Evolutionary conservation across 2,329 filamentous ascomycete genomes (phyloP).

Genomic region (Calonectria fujianensis): DNA sequence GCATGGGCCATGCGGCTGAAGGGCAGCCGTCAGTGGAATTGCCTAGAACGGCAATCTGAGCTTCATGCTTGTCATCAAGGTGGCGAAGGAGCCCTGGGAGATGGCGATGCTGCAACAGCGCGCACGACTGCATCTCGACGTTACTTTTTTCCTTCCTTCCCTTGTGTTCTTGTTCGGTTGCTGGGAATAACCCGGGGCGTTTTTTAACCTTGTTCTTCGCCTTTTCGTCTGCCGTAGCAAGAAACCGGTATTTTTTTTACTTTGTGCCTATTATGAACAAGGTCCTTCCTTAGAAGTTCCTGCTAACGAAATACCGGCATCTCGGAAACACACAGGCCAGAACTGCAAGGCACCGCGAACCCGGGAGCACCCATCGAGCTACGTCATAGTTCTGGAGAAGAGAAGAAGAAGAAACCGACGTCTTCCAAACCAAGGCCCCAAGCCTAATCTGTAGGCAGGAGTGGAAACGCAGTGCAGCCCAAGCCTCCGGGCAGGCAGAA

Average conservation of each 20-base stretch:
- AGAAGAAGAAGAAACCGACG: neutral
- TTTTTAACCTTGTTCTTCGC: neutral
- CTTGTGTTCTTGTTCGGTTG: neutral
- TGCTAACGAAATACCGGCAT: conserved; percentile 31
- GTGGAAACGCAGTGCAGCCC: neutral
- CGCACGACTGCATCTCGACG: neutral
- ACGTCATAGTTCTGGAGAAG: conserved; percentile 30
- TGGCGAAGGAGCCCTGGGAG: neutral
- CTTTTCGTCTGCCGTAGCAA: neutral
- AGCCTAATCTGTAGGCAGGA: conserved; percentile 9
- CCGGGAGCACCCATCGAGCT: conserved; percentile 10
- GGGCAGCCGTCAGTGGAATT: conserved; percentile 9
- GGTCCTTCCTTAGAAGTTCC: neutral
- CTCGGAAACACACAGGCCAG: neutral
- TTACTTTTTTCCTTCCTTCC: neutral
- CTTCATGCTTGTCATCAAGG: neutral
- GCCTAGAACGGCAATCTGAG: conserved; percentile 4
- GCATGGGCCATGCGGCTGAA: conserved; percentile 21
- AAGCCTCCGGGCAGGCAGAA: neutral
- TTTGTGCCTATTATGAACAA: neutral
- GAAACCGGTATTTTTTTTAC: neutral
- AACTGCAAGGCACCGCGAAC: conserved; percentile 41
- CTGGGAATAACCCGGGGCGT: conserved; percentile 7
- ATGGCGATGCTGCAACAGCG: neutral
- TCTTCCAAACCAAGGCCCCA: neutral